A percentile compares a stretch with the other conserved stretches of the same genome.
phyloP scores from a whole-genome alignment of 1,139 yeast species.

The Meyerozyma elateridarum region DNA sequence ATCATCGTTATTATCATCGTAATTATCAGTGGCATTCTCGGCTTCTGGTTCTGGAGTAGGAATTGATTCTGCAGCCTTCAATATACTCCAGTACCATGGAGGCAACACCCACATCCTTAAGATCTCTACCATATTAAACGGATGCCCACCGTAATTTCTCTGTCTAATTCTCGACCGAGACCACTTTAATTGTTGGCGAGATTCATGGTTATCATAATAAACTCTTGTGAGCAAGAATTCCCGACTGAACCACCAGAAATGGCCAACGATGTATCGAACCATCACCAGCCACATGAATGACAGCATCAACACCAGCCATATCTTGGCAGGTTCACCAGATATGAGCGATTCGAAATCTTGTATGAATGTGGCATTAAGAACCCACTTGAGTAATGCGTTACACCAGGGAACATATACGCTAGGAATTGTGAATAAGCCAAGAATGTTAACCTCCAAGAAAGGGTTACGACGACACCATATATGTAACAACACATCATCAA shows the following conservation, averaged over 20 bases:
- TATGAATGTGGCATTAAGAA: conserved; percentile 10
- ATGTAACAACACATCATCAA: conserved; percentile 25
- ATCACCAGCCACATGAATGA: conserved; percentile 17
- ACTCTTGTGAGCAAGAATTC: conserved; percentile 19
- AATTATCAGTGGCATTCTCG: not conserved
- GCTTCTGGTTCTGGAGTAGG: not conserved
- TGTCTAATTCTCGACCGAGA: conserved; percentile 9
- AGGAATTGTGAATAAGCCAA: conserved; percentile 25
- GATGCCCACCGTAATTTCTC: conserved; percentile 11
- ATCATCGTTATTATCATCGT: too few species aligned
- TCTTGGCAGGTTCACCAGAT: conserved; percentile 10
- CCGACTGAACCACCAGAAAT: conserved; percentile 37
- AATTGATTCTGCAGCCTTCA: not conserved
- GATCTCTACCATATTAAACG: conserved; percentile 12
- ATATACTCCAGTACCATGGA: conserved; percentile 35
- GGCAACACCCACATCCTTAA: conserved; percentile 22
- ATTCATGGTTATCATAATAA: conserved; percentile 17
- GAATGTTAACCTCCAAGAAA: conserved; percentile 17
- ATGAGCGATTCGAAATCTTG: conserved; percentile 7
- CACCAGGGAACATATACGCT: conserved; percentile 26
- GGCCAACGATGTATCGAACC: conserved; percentile 24
- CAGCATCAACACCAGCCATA: conserved; percentile 8
- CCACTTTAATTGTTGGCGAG: conserved; percentile 13
- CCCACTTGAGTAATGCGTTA: conserved; percentile 17
- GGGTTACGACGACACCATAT: conserved; percentile 29